Evolutionary conservation across 1,139 yeast genomes (phyloP), one percentile per base, ranked within the genome.

Genomic region (Magnusiomyces suaveolens): DNA sequence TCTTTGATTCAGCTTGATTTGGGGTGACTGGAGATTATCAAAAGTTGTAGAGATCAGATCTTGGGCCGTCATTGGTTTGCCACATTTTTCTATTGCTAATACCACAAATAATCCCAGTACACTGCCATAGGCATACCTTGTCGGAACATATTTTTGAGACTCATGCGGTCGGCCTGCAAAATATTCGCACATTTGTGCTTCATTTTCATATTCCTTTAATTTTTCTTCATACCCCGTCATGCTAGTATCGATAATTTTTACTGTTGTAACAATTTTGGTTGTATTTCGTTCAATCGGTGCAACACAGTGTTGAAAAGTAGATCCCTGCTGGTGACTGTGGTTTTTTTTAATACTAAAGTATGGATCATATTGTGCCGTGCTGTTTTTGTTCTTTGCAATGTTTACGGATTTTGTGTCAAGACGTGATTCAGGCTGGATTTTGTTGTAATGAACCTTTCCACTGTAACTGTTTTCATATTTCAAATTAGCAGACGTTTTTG

Each of bases 131-230:
- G 60, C 55, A 36, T 62, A 56, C n/a, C 58, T 54, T 32, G 52
- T 52, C 0, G 68, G 65, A 1, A 63, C 60, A 10, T 12, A 24
- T 2, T 16, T n/a, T 3, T 16, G 6, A 4, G 54, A 51, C 3
- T 29, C 41, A 6, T 60, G 43, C 3, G 58, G 47, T 25, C 55
- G 52, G 36, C 53, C 52, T 20, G 56, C 60, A 18, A 66, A 56
- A 44, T 63, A 62, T 43, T 63, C 67, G 46, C 62, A 62, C 52
- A 66, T 57, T 2, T 62, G 59, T 3, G 68, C 66, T 48, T 64
- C 67, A 8, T 54, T 54, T 20, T 60, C 59, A 23, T 64, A 52
- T 38, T 44, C 23, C 51, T 46, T 10, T 51, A 49, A 32, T 49
- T 47, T 8, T 48, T 50, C 23, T 14, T 48, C 18, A 26, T 25